Evolutionary conservation across 805 yeast species (phyloP).

Genomic region (Wickerhamomyces silvicola): DNA sequence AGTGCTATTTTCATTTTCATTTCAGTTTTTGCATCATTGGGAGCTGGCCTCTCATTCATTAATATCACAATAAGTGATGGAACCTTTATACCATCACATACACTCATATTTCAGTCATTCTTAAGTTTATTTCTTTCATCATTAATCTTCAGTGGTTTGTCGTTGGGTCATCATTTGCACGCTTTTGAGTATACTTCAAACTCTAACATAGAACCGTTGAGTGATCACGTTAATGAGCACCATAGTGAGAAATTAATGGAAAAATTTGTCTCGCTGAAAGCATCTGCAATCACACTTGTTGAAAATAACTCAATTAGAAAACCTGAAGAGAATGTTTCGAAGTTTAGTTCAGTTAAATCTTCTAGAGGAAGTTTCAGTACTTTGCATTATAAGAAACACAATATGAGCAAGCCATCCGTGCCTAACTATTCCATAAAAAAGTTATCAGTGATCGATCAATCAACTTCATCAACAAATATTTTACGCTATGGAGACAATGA

Average conservation of each 20-base stretch:
- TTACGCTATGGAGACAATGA: background rate
- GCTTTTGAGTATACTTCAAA: background rate
- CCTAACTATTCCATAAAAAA: conserved; percentile 15
- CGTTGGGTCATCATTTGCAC: conserved; percentile 5
- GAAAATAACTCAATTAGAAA: conserved; percentile 4
- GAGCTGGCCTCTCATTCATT: conserved; percentile 20
- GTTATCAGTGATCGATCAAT: conserved; percentile 18
- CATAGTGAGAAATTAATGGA: conserved; percentile 2
- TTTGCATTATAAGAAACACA: background rate
- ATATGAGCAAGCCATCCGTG: background rate
- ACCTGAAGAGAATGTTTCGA: background rate
- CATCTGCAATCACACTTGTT: conserved; percentile 23
- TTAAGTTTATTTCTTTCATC: conserved; percentile 6
- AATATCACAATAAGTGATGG: background rate
- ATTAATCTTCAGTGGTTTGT: conserved; percentile 4
- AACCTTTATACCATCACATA: background rate
- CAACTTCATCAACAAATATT: conserved; percentile 13
- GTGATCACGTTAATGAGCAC: no score
- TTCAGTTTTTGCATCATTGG: conserved; percentile 12
- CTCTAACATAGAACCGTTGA: no score
- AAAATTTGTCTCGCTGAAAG: conserved; percentile 16
- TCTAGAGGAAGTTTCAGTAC: background rate
- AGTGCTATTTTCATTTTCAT: conserved; percentile 1
- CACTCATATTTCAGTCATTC: conserved; percentile 6
- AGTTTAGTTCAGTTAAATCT: background rate